These are phyloP conservation scores for Pyropia haitanensis DNA, from an alignment of 23 red algal species.

Conservation along the genomic window DNA sequence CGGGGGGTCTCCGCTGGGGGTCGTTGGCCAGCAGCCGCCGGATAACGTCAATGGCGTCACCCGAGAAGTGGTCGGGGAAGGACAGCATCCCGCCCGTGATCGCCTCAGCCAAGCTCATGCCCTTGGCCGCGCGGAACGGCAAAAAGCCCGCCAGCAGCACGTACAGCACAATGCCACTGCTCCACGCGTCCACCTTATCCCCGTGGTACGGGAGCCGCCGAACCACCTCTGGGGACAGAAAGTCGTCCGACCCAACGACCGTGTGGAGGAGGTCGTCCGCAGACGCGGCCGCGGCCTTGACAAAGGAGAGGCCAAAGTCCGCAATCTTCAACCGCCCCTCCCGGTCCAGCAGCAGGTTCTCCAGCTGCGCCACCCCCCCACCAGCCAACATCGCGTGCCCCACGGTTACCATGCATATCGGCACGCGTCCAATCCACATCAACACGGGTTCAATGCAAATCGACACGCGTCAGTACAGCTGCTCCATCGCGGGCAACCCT, in stretches of 20 bases:
- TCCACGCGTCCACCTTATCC: slow-evolving; percentile 70
- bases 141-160: slow-evolving; percentile 36
- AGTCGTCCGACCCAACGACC: slow-evolving; percentile 48
- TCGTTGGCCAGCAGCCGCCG: too few relatives aligned
- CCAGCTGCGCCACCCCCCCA: slow-evolving; percentile 1
- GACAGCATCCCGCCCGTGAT: slow-evolving; percentile 18
- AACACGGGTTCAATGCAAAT: too few relatives aligned
- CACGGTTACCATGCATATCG: too few relatives aligned
- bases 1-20: too few relatives aligned
- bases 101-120: slow-evolving; percentile 17
- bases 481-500: too few relatives aligned
- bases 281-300: slow-evolving; percentile 12
- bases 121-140: slow-evolving; percentile 31
- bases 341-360: slow-evolving; percentile 49
- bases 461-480: too few relatives aligned
- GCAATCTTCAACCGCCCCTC: slow-evolving; percentile 62
- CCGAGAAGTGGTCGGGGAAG: slow-evolving; percentile 38
- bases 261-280: slow-evolving; percentile 20
- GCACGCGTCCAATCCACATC: too few relatives aligned
- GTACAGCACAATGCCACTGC: slow-evolving; percentile 51
- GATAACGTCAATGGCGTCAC: slow-evolving; percentile 7
- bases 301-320: slow-evolving; percentile 79
- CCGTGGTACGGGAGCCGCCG: slow-evolving; percentile 42
- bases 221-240: slow-evolving; percentile 55
- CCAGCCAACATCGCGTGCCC: too few relatives aligned